Conservation (phyloP, 2,329 filamentous ascomycete genomes). For the Colletotrichum agaves region DNA sequence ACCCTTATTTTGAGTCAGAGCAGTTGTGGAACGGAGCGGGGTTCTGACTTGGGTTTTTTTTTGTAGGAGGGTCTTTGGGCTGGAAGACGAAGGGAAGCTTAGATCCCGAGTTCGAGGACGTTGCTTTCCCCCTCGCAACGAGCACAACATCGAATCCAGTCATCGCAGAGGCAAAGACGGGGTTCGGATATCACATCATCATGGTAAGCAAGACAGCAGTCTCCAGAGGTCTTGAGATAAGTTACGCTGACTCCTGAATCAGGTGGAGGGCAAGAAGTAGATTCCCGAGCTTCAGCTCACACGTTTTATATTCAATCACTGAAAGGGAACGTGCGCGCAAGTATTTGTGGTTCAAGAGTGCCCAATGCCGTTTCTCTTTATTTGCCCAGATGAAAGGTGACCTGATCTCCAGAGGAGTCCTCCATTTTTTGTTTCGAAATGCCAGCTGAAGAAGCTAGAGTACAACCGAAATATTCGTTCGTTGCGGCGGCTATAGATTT, state of each 20-base stretch:
- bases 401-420: constrained; percentile 47
- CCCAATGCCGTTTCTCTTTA: constrained; percentile 37
- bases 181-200: constrained; percentile 82
- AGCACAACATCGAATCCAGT: constrained; percentile 74
- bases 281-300: not conserved
- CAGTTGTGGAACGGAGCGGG: not conserved
- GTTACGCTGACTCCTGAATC: constrained; percentile 1
- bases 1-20: not conserved
- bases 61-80: constrained; percentile 73
- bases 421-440: constrained; percentile 51
- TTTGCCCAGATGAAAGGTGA: constrained; percentile 48
- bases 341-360: constrained; percentile 33
- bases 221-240: not conserved
- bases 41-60: not conserved
- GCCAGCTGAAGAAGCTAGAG: constrained; percentile 60
- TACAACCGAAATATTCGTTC: constrained; percentile 52
- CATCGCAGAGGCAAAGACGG: constrained; percentile 77
- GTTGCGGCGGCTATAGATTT: constrained; percentile 31
- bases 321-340: constrained; percentile 14
- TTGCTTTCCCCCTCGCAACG: constrained; percentile 75
- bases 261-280: constrained; percentile 57
- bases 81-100: constrained; percentile 78
- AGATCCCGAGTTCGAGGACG: constrained; percentile 76
- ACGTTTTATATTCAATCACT: constrained; percentile 13
- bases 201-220: constrained; percentile 63